Evolutionary conservation across 139 green algal genomes (phyloP).

Genomic region (Picochlorum sp.): DNA sequence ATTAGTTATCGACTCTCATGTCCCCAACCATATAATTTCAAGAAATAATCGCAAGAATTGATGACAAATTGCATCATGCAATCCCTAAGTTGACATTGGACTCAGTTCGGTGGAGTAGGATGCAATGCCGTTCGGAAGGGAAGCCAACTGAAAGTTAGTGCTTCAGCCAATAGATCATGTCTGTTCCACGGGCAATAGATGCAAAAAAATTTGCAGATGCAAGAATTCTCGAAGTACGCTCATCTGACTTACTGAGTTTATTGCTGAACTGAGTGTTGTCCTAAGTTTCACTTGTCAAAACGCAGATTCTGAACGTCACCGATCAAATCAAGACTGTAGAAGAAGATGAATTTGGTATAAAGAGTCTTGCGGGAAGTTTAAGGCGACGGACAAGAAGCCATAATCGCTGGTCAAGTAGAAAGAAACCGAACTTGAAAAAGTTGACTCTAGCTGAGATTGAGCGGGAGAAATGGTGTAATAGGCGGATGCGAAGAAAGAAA

Average conservation of each 20-base stretch:
- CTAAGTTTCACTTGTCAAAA: background rate
- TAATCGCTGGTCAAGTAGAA: slow-evolving; percentile 21
- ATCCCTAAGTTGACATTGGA: no score
- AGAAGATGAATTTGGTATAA: slow-evolving; percentile 9
- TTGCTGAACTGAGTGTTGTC: no score
- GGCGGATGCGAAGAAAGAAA: slow-evolving; percentile 35
- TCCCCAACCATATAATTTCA: no score
- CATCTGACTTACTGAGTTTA: background rate
- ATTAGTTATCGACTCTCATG: no score
- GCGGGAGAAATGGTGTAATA: slow-evolving; percentile 10
- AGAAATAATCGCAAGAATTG: no score
- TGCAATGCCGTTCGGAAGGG: no score
- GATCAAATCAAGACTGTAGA: background rate
- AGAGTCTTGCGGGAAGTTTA: slow-evolving; percentile 11
- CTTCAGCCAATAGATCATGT: no score
- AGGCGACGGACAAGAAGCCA: slow-evolving; percentile 29
- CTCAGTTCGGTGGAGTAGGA: no score
- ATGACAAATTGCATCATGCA: no score
- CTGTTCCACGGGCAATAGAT: slow-evolving; percentile 16
- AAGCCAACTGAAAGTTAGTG: no score
- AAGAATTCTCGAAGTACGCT: slow-evolving; percentile 11
- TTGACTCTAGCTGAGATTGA: background rate
- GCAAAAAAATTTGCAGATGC: slow-evolving; percentile 13
- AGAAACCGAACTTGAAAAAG: slow-evolving; percentile 23
- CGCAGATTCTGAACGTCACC: slow-evolving; percentile 12